Base-by-base conservation (phyloP, 208 protist species). In the Lotmaria passim region DNA sequence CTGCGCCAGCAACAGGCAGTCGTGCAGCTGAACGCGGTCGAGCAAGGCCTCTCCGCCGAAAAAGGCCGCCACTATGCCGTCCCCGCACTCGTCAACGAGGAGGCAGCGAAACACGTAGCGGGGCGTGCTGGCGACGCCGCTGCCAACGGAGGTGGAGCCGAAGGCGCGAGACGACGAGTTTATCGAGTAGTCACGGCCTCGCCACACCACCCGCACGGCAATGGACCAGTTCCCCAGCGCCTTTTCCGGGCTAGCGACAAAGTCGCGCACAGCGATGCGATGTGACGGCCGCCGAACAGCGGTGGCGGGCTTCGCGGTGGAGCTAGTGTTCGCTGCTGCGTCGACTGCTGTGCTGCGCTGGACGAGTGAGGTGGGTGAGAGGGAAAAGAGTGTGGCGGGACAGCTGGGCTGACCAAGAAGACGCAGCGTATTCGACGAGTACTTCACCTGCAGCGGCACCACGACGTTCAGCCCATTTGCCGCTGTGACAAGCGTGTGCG, bases 401-500 rank as follows among this genome's bases (percentile, higher is more conserved):
- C 69, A 74, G 17, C n/a, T 10, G 7, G 87, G 87, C 26, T 78
- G 61, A 4, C 91, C 91, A 24, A 93, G 62, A 1, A 96, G 79
- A 2, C 85, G 83, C 7, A 84, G 62, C 3, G 73, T 68, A 21
- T 73, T 81, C 14, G 61, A 55, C 14, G 83, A 85, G 62, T 78
- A 87, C 36, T 44, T 56, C 0, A 85, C 71, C 12, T 73, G 50
- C 24, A 89, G 50, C 8, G 78, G 63, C 7, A 96, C 78, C 7
- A 96, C 51, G 10, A 94, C 85, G 64, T 89, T 90, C n/a, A 83
- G 55, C 11, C 87, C 83, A 64, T 93, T 93, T 21, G 73, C 56
- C 11, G 91, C 86, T 6, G 56, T 70, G 12, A 91, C 60, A 12
- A 93, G 31, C 3, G 38, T 65, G 69, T 93, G 92, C 0, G 71